Evolutionary conservation across 208 protist species (phyloP), one percentile per base, ranked within the genome.

Genomic region (Porcisia hertigi): DNA sequence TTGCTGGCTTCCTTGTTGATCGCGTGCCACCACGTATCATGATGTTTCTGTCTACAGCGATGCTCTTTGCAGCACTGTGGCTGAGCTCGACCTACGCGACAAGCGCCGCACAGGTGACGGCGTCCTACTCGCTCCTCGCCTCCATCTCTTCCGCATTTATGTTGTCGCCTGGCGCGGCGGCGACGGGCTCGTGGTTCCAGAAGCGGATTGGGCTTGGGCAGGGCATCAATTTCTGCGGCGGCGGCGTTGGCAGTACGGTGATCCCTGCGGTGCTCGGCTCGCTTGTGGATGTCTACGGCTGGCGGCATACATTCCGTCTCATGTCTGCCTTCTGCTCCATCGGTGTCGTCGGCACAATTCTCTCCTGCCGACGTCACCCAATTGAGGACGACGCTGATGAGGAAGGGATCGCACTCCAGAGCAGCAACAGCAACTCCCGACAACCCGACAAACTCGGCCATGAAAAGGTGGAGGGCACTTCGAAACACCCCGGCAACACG

Each of bases 141-240:
- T 94, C 89, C 66, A 86, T 94, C 72, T 88, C 88, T 1, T 89
- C 86, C 7, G 92, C 87, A 11, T 86, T 84, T 54, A 94, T 96
- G 90, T 71, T 94, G n/a, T 91, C 92, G 7, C 92, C 92, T 9
- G 88, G 87, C 23, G 87, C 92, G 20, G 85, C 86, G 8, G 88
- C 89, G 14, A 94, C 90, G 1, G 80, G 86, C 20, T 93, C 92
- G 47, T 96, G 90, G 90, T 94, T 96, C 69, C 67, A 79, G 7
- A 65, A 77, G 2, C 86, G 86, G 25, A 58, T 90, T 39, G 87
- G 90, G 4, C 80, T 94, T 14, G 92, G 80, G 1, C 87, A 92
- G 81, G 92, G 92, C 58, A 94, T 96, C 75, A 94, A 87, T 73
- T 94, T 93, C 70, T 80, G 79, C 64, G 92, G 92, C 20, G 90